Conservation (phyloP, 129 eudicot species). For the Logfia minima region DNA sequence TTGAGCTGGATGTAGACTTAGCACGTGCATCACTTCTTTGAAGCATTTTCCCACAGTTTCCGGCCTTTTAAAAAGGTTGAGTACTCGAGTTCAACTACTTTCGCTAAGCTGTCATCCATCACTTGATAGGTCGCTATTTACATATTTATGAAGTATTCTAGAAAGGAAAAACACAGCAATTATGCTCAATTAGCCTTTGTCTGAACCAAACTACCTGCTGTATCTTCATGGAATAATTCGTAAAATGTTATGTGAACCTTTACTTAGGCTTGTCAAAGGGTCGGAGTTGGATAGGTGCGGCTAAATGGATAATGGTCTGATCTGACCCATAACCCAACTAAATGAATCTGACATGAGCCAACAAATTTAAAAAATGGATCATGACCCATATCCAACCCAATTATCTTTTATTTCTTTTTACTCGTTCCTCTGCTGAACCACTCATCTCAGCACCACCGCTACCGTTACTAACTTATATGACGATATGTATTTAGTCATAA, state of each 20-base stretch:
- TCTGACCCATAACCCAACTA: not conserved
- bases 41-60: not conserved
- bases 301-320: not conserved
- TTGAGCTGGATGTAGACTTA: not conserved
- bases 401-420: not conserved
- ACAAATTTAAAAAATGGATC: not conserved
- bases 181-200: not conserved
- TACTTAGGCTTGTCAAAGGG: not conserved
- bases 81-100: constrained; percentile 16
- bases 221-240: not conserved
- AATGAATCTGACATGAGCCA: not conserved
- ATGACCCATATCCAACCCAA: not conserved
- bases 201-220: not conserved
- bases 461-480: no score
- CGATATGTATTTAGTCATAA: no score
- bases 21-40: not conserved
- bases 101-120: not conserved
- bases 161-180: not conserved
- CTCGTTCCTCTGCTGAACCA: not conserved
- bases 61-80: constrained; percentile 5
- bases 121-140: not conserved
- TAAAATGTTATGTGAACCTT: not conserved
- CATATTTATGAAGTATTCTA: not conserved
- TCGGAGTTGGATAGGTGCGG: not conserved
- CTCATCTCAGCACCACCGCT: not conserved